Conservation (phyloP, 768 basidiomycete genomes). For the Cystofilobasidium capitatum region DNA sequence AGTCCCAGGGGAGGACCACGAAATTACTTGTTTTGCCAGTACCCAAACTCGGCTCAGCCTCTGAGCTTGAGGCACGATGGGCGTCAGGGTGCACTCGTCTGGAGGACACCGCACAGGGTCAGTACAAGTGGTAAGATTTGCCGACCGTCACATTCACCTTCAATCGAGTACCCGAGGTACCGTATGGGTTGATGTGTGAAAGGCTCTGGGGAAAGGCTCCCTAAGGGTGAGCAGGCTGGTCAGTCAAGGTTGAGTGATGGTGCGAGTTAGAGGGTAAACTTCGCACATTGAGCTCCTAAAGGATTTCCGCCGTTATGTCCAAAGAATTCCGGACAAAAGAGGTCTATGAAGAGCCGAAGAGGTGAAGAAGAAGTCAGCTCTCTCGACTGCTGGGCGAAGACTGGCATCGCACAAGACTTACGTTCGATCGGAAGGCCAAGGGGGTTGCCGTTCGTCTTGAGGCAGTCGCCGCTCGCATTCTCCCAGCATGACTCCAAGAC, state of each 20-base stretch:
- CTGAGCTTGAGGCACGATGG: background rate
- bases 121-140: too few species aligned
- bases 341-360: background rate
- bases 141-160: background rate
- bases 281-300: background rate
- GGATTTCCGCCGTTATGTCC: background rate
- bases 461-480: background rate
- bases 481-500: constrained; percentile 3
- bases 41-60: background rate
- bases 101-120: too few species aligned
- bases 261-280: background rate
- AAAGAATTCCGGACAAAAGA: constrained; percentile 2
- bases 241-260: background rate
- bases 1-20: background rate
- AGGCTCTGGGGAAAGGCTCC: constrained; percentile 2
- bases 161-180: constrained; percentile 5
- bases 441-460: background rate
- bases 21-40: background rate
- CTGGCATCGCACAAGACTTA: background rate
- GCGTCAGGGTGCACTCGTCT: constrained; percentile 6
- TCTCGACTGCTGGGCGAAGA: background rate
- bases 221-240: background rate
- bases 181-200: background rate
- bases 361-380: background rate
- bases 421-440: constrained; percentile 8